Evolutionary conservation across 177 flowering plant species (phyloP), one percentile per base, ranked within the genome.

Genomic region (Tripterygium wilfordii): DNA sequence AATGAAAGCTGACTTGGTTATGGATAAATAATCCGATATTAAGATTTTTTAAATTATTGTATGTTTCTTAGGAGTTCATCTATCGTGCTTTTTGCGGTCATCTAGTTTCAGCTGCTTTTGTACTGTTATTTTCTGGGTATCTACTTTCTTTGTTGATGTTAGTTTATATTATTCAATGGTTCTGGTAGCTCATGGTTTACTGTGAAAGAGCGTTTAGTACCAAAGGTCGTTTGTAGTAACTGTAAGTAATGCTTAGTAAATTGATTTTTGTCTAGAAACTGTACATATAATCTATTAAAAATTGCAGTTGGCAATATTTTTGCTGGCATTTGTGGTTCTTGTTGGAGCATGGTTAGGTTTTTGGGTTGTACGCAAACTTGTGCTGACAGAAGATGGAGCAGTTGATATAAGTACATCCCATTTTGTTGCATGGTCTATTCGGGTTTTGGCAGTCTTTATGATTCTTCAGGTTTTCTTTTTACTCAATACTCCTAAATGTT

Each of bases 311-410:
- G 79, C 65, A 41, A 54, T 64, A 32, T 69, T 88, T 68, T 55
- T 83, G 45, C 64, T 78, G 54, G 67, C 75, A 54, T 76, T 73
- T 53, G 18, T 84, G 60, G 42, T 68, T 33, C 60, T 92, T 31
- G 63, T 71, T 65, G 99, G 99, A 71, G 96, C 99, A 57, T 88
- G 96, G 96, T 62, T 84, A 66, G 99, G 97, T 31, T 92, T 84
- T 49, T 88, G 96, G 96, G 81, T 65, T 45, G 88, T 89, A n/a
- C 82, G 71, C 51, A 94, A 81, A 64, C 61, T 84, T 59, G 77
- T 94, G 24, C 58, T 86, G 42, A 58, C 75, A 48, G 86, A 84
- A 62, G 95, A 88, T 61, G 99, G 97, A 49, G 63, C 72, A 27
- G 54, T 92, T 78, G 89, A 92, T 57, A 44, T 28, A 35, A 77